Base-by-base conservation (phyloP, 441 rosid species). In the Jatropha multifida region DNA sequence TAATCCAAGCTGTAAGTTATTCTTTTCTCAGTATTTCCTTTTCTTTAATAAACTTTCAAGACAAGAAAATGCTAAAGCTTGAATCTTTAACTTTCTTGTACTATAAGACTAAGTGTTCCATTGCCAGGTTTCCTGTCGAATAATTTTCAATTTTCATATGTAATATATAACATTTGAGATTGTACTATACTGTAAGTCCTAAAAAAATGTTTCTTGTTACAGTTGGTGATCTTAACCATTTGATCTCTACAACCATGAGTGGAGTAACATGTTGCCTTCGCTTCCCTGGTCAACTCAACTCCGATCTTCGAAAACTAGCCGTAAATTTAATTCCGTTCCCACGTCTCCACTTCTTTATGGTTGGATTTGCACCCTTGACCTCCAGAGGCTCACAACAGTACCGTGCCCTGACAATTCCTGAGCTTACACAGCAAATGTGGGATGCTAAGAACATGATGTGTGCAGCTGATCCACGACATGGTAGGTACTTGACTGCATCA, bases 221-320 rank as follows among this genome's bases (percentile, higher is more conserved):
- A 85, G 86, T 86, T 80, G 88, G 88, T 40, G 88, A 86, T 71
- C 82, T 86, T 56, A 86, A 86, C 80, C 88, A 86, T 79, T 73
- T 86, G 82, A 83, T 86, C 79, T 86, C 88, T 38, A 78, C 85
- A 55, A 86, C 88, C 44, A 86, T 86, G 88, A 86, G 88, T 71
- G 88, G 88, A 67, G 88, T 86, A 17, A 86, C 88, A 48, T 86
- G 88, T 65, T 86, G 89, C 79, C 89, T 86, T 23, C 85, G 89
- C n/a, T 86, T 86, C 84, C 89, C 88, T 0, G 88, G 88, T 20
- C 88, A 86, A 41, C 79, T 86, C 41, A 86, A 86, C 85, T 83
- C 88, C 2, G 88, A 86, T 71, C 87, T 83, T 40, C 85, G 88
- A 10, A 86, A 86, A 69, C 77, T 86, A 48, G 89, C 89, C 0